Evolutionary conservation across 2,329 filamentous ascomycete species (phyloP), one percentile per base, ranked within the genome.

Genomic region (Aspergillus novofumigatus): DNA sequence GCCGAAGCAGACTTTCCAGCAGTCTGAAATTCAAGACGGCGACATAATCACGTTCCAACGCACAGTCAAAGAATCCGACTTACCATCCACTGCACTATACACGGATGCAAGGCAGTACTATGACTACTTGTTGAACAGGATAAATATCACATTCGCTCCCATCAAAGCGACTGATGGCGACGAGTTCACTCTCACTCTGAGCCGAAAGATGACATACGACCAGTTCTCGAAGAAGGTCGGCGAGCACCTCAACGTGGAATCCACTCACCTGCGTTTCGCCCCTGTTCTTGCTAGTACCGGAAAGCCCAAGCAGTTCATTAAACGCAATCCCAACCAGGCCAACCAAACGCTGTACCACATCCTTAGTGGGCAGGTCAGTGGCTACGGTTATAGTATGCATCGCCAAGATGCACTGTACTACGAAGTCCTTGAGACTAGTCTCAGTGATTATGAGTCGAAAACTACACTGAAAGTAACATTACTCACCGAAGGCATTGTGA

Each of bases 11-110:
- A 91, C 92, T 0, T 82, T 99, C 58, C 90, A 92, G 63, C 87
- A 90, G 58, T 94, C 94, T 1, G 95, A 99, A 72, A 89, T 99
- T 25, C 93, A 97, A 71, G 93, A 99, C 67, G 94, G 94, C 51
- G 94, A 99, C 69, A 96, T 99, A 64, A 86, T 99, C 56, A 96
- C 92, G 70, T 97, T 97, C 77, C 94, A 99, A 72, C 84, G 85
- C 58, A 78, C 82, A 26, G 76, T 84, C 38, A 77, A 75, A 54
- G 75, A 77, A 35, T 66, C 70, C 11, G 71, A 75, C 28, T 55
- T 77, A 23, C 70, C 74, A 8, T 56, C 72, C n/a, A 72, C 70
- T 4, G 81, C 79, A 32, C 72, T 80, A 6, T 85, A 83, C 62
- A 74, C 74, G 14, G 91, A 96, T 68, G 91, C 91, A 1, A 86